Base-by-base conservation (phyloP, 2,329 filamentous ascomycete species). In the Phialocephala subalpina region DNA sequence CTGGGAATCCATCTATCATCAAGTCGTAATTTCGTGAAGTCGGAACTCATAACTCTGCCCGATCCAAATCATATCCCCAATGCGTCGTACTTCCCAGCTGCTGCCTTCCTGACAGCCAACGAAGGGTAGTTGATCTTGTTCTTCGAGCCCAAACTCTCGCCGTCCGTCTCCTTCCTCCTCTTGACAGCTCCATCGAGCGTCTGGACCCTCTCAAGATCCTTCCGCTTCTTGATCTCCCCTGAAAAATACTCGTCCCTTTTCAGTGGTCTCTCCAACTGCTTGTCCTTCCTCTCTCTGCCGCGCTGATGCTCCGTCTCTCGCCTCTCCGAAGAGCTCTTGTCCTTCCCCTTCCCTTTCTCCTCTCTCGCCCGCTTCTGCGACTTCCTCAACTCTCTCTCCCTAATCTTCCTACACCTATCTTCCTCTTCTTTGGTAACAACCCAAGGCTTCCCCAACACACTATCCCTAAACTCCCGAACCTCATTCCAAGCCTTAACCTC, bases 401-500 rank as follows among this genome's bases (percentile, higher is more conserved):
- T 18, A 6, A 14, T 35, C 5, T 14, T 22, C n/a, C 38, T 58
- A 11, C 16, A 8, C 36, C 42, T 63, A 56, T 49, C 64, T 57
- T 45, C 64, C 66, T 55, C 52, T 47, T 42, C 65, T 64, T 59
- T 52, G 52, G 27, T 52, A 18, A 62, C 45, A 36, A 49, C 65
- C 60, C 55, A 67, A 38, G 35, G 63, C 58, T 59, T 64, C 40
- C 62, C 75, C 16, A 91, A 78, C 6, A 87, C 79, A 3, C 85
- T 80, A 38, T 72, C 73, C 40, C 81, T 81, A 72, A 90, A 89
- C 35, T 75, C 76, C 20, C 75, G 69, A 53, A 83, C 79, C 77
- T 86, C 86, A 70, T 83, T 80, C 88, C 88, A 91, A 9, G 89
- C 85, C 8, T 73, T 75, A 3, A 90, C 79, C 74, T 91, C 89